A percentile compares a stretch with the other conserved stretches of the same genome.
phyloP scores from a whole-genome alignment of 192 early-diverging fungal species.

The Allomyces macrogynus region DNA sequence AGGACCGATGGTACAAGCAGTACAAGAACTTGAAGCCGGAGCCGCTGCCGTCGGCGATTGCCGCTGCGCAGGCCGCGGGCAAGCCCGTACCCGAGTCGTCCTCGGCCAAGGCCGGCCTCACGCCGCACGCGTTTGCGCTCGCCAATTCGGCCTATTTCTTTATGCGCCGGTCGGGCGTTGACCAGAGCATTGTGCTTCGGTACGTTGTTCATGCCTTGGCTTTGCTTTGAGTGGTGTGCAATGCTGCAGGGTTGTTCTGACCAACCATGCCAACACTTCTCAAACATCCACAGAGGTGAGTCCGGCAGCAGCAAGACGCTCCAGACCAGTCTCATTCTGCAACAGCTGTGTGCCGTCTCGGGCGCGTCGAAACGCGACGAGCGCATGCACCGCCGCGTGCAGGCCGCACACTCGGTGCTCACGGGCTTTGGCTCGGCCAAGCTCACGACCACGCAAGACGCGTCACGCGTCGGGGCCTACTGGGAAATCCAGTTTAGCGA shows the following conservation, averaged over 20 bases:
- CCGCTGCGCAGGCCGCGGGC: no score
- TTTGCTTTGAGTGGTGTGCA: not conserved
- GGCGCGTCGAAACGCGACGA: conserved; percentile 54
- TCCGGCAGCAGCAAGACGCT: conserved; percentile 72
- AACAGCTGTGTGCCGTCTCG: conserved; percentile 53
- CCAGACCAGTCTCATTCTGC: conserved; percentile 38
- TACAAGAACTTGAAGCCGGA: no score
- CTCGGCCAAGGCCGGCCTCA: no score
- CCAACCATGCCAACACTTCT: conserved; percentile 4
- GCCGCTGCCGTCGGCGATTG: no score
- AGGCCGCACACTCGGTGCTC: conserved; percentile 45
- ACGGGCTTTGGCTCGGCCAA: conserved; percentile 59
- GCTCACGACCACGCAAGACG: conserved; percentile 36
- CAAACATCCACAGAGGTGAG: conserved; percentile 38
- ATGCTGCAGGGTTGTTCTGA: conserved; percentile 1
- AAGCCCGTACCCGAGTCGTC: no score
- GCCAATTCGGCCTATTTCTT: conserved; percentile 50
- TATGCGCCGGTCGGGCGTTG: conserved; percentile 42
- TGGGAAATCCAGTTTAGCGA: conserved; percentile 81
- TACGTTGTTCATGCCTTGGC: conserved; percentile 6
- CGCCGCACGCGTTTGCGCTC: conserved; percentile 45
- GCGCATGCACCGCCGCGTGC: conserved; percentile 46
- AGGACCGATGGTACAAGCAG: no score
- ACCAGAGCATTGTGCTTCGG: conserved; percentile 44
- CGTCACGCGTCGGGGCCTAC: conserved; percentile 60